Percentiles rank a stretch among this genome's conserved stretches.
Evolutionary conservation across 1,139 yeast species (phyloP).

Genomic region (Nakaseomyces uthaithaninus): DNA sequence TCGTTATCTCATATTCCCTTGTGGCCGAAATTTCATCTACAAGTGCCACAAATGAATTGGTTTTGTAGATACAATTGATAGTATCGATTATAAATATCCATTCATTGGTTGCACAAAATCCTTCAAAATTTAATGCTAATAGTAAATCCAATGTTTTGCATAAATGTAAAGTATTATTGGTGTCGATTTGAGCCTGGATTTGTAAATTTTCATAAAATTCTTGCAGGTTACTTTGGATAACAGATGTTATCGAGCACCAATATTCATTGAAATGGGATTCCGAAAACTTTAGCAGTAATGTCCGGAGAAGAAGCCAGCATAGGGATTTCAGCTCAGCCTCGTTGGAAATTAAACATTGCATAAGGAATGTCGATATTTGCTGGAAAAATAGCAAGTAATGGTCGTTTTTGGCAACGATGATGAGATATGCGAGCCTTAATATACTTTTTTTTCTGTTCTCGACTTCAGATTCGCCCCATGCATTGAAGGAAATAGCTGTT

Average conservation of each 20-base stretch:
- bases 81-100: conserved; percentile 80
- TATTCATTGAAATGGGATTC: conserved; percentile 57
- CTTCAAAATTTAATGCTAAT: conserved; percentile 61
- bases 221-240: conserved; percentile 47
- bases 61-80: conserved; percentile 51
- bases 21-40: conserved; percentile 43
- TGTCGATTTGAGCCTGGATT: conserved; percentile 36
- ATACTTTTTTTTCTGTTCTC: conserved; percentile 23
- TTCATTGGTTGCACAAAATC: conserved; percentile 62
- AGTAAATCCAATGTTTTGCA: conserved; percentile 74
- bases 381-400: conserved; percentile 38
- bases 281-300: conserved; percentile 52
- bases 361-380: conserved; percentile 21
- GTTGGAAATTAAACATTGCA: conserved; percentile 23
- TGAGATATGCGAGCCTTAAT: conserved; percentile 45
- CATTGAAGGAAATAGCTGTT: conserved; percentile 26
- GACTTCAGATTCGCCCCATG: conserved; percentile 29
- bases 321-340: conserved; percentile 19
- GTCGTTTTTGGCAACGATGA: conserved; percentile 55
- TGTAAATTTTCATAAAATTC: conserved; percentile 35
- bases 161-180: conserved; percentile 45
- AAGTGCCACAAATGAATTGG: conserved; percentile 34
- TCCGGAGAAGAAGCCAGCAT: conserved; percentile 49
- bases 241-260: conserved; percentile 64
- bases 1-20: conserved; percentile 32